Conservation (phyloP, 805 yeast genomes). For the Blastobotrys terrestris region DNA sequence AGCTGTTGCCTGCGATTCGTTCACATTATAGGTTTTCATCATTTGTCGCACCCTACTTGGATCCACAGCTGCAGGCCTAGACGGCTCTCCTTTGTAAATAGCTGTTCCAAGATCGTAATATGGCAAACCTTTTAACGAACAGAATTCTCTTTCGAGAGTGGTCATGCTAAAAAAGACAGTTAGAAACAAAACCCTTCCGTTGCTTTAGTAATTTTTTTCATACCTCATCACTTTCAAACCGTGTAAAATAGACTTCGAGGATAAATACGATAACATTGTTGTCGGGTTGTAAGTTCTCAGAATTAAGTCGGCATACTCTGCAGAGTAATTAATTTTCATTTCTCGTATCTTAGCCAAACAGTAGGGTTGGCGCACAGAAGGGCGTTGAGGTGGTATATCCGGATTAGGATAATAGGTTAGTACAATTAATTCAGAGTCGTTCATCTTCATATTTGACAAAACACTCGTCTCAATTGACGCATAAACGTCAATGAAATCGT, state of each 20-base stretch:
- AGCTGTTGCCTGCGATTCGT: constrained; percentile 87
- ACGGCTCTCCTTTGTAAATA: constrained; percentile 63
- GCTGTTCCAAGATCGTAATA: constrained; percentile 71
- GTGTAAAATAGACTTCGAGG: constrained; percentile 57
- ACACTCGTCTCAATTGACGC: constrained; percentile 56
- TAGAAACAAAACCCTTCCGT: not conserved
- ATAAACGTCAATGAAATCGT: constrained; percentile 81
- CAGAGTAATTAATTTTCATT: constrained; percentile 50
- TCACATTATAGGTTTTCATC: constrained; percentile 51
- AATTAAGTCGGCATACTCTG: constrained; percentile 69
- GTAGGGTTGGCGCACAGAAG: constrained; percentile 30
- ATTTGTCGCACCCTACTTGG: constrained; percentile 37
- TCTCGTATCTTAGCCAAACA: constrained; percentile 80
- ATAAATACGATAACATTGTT: constrained; percentile 46
- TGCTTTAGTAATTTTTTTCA: not conserved
- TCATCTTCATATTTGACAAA: constrained; percentile 46
- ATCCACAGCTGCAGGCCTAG: constrained; percentile 33
- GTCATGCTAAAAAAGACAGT: constrained; percentile 46
- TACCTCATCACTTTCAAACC: constrained; percentile 66
- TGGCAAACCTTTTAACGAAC: constrained; percentile 73
- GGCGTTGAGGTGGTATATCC: constrained; percentile 16
- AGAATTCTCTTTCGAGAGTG: constrained; percentile 88
- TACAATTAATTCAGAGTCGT: constrained; percentile 73
- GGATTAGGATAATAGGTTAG: constrained; percentile 47
- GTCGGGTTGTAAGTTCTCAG: constrained; percentile 51